A percentile compares a stretch with the other conserved stretches of the same genome.
phyloP scores from a whole-genome alignment of 2,329 filamentous ascomycete genomes.

The Aspergillus latus region DNA sequence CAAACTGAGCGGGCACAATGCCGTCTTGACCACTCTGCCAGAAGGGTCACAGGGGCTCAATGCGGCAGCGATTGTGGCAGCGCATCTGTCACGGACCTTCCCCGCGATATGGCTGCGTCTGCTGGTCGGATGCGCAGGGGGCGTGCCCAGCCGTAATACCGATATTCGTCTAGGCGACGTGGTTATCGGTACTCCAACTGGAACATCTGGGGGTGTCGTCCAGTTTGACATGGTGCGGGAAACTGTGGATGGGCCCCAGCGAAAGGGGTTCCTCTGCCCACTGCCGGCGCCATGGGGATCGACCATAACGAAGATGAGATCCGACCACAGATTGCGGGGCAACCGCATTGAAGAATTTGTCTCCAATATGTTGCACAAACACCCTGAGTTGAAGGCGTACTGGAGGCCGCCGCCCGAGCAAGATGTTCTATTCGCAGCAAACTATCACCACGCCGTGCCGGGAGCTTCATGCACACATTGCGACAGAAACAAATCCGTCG shows the following conservation, averaged over 20 bases:
- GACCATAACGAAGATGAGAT: no score
- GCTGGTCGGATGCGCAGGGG: slow-evolving; percentile 47
- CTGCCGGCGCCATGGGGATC: no score
- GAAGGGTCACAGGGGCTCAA: slow-evolving; percentile 25
- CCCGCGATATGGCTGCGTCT: slow-evolving; percentile 29
- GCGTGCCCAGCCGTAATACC: slow-evolving; percentile 22
- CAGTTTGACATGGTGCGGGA: no score
- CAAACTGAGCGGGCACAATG: slow-evolving; percentile 8
- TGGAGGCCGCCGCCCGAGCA: neutral
- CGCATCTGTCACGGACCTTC: slow-evolving; percentile 20
- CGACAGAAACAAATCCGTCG: neutral
- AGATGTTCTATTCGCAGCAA: neutral
- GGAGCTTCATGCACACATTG: neutral
- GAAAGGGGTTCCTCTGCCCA: no score
- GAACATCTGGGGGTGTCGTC: slow-evolving; percentile 26
- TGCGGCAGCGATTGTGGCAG: slow-evolving; percentile 16
- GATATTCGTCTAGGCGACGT: slow-evolving; percentile 36
- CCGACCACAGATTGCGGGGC: neutral
- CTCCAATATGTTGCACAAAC: neutral
- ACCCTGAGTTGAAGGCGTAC: neutral
- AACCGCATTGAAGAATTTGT: neutral
- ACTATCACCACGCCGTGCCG: neutral
- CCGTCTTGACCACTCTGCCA: slow-evolving; percentile 7
- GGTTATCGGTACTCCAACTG: no score
- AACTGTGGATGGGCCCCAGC: no score